Base-by-base conservation (phyloP, 345 rosid genomes). In the Salix caprea region DNA sequence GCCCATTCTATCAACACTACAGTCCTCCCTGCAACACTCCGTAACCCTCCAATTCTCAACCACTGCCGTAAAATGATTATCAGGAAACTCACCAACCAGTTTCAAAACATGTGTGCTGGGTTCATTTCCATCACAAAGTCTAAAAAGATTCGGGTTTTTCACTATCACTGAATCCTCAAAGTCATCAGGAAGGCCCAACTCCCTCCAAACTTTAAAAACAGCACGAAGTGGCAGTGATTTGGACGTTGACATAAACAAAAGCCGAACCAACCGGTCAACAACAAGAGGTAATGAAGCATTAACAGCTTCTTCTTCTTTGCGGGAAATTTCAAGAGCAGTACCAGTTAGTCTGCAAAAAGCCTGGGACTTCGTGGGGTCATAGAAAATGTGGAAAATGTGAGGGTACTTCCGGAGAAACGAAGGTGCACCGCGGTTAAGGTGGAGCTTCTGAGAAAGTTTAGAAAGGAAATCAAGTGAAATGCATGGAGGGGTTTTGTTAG, bases 171-270 rank as follows among this genome's bases (percentile, higher is more conserved):
- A 91, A 75, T 90, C 94, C 83, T 96, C 99, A 77, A 93, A 93
- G 65, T 93, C 94, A 85, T 91, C 96, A 1, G 99, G 99, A 70
- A 95, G 93, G 7, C 97, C 94, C 67, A 91, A 85, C 69, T 96
- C 98, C 86, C 92, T 91, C 99, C 97, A 96, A 21, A 93, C 96
- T 84, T 96, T 93, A 75, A 91, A 96, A 75, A 93, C 50, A 16
- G 98, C 94, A 39, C 94, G 90, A 42, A 93, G 92, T 1, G 99
- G 98, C 83, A 93, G 54, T 0, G 97, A 88, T 66, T 88, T 90
- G 14, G 93, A 82, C 5, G 77, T 46, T 0, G 98, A 90, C 91
- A 95, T 90, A 4, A 85, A 86, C 72, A 96, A 78, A 73, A 96
- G 84, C 79, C 88, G 83, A 69, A 90, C 86, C 76, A 96, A 76